Evolutionary conservation across 306 rosid species (phyloP).

Genomic region (Glycyrrhiza uralensis): DNA sequence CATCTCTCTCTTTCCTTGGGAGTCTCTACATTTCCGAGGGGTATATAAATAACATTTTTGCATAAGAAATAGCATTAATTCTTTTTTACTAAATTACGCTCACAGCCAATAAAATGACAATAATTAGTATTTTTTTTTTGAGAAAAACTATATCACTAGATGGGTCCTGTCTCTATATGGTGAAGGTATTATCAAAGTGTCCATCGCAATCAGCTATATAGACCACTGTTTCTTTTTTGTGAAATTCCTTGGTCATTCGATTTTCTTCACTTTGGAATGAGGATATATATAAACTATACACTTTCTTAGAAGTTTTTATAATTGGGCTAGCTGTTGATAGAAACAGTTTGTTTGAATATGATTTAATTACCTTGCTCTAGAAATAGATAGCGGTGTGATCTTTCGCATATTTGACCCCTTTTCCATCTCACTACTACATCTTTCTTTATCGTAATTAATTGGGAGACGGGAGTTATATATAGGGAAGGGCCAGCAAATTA

Average conservation of each 20-base stretch:
- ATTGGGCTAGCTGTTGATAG: not conserved
- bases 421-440: not conserved
- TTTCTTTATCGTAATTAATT: not conserved
- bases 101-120: not conserved
- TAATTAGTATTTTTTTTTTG: not conserved
- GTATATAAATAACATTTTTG: too few species aligned
- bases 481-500: not conserved
- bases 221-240: not conserved
- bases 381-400: too few species aligned
- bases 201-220: not conserved
- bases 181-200: slow-evolving; percentile 6
- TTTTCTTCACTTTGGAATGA: not conserved
- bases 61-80: too few species aligned
- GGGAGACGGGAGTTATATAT: too few species aligned
- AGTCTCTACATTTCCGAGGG: too few species aligned
- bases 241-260: not conserved
- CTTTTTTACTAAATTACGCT: not conserved
- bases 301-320: not conserved
- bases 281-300: not conserved
- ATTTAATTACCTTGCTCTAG: not conserved
- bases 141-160: not conserved
- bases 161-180: not conserved
- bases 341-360: slow-evolving; percentile 19
- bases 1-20: too few species aligned
- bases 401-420: not conserved